Conservation (phyloP, 371 early-diverging fungal species). For the Mucor circinelloides region DNA sequence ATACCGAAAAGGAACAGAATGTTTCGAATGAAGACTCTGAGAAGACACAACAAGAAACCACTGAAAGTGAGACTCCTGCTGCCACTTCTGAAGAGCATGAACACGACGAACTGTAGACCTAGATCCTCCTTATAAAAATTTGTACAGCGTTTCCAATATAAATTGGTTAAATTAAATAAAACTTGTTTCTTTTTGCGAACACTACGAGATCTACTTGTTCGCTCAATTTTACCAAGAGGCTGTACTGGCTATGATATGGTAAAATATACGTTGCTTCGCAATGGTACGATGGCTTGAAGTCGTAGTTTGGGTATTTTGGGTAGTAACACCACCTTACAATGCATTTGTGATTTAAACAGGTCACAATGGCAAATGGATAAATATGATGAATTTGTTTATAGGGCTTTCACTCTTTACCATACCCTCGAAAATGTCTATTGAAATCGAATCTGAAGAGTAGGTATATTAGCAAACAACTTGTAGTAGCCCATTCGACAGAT, state of each 20-base stretch:
- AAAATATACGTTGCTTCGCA: too few relatives aligned
- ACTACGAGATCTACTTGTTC: too few relatives aligned
- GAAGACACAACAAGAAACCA: not conserved
- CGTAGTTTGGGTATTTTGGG: too few relatives aligned
- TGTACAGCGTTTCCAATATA: constrained; percentile 1
- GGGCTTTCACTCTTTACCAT: not conserved
- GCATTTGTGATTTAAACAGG: not conserved
- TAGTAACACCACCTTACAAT: too few relatives aligned
- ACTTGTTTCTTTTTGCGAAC: not conserved
- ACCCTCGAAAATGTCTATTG: constrained; percentile 17
- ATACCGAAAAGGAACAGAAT: constrained; percentile 3
- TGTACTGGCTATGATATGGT: too few relatives aligned
- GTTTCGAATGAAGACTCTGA: not conserved
- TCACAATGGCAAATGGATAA: not conserved
- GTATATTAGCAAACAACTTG: not conserved
- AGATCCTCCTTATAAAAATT: not conserved
- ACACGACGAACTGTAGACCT: constrained; percentile 17
- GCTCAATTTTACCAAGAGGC: too few relatives aligned
- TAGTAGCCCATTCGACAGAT: not conserved
- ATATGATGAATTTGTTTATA: not conserved
- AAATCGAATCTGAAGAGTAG: constrained; percentile 38
- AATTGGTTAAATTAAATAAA: not conserved
- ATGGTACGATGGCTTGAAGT: too few relatives aligned
- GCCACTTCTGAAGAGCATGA: constrained; percentile 2
- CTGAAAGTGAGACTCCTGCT: not conserved